phyloP scores from a whole-genome alignment of 345 rosid species.

The Camelina laxa region DNA sequence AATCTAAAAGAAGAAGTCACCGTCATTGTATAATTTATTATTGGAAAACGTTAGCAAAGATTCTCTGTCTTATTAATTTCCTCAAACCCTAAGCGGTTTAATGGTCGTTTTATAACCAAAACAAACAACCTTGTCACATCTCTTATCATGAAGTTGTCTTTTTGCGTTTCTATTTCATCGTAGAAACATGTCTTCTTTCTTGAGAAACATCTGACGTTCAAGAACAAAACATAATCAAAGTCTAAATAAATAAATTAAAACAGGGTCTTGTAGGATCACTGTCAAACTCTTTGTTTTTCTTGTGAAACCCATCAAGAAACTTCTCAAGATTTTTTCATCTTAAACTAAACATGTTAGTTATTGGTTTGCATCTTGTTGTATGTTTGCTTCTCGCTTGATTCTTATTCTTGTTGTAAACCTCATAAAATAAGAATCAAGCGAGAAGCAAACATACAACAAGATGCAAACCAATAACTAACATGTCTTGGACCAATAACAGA shows the following conservation, averaged over 20 bases:
- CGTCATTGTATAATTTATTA: background rate
- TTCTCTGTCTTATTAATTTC: conserved; percentile 6
- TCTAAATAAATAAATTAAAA: background rate
- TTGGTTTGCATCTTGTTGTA: too few species aligned
- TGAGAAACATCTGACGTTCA: background rate
- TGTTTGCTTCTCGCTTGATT: too few species aligned
- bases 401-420: too few species aligned
- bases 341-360: background rate
- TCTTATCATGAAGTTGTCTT: conserved; percentile 14
- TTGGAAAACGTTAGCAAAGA: conserved; percentile 8
- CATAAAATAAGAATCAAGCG: too few species aligned
- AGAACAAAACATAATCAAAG: background rate
- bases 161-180: conserved; percentile 20
- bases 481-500: too few species aligned
- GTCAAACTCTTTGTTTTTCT: background rate
- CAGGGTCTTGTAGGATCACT: conserved; percentile 17
- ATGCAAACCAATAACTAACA: too few species aligned
- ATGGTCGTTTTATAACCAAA: conserved; percentile 5
- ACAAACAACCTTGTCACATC: conserved; percentile 6
- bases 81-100: background rate
- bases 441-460: too few species aligned
- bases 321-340: background rate
- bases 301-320: background rate
- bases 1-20: conserved; percentile 11
- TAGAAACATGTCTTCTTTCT: background rate